Evolutionary conservation across 257 asterid genomes (phyloP).

Genomic region (Penstemon davidsonii): DNA sequence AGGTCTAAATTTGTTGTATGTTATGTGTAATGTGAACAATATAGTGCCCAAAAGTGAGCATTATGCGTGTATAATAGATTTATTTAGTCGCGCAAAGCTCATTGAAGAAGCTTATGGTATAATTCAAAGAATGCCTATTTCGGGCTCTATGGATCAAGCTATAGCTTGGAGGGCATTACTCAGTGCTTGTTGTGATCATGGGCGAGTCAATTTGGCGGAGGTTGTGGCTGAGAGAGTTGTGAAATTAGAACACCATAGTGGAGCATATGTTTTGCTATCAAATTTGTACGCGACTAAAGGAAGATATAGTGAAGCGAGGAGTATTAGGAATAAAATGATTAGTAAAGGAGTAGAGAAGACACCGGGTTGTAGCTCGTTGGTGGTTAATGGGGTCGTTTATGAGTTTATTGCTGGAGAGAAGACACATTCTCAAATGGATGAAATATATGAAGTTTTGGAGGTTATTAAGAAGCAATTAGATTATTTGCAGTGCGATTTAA

Average conservation of each 20-base stretch:
- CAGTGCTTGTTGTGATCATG: constrained; percentile 51
- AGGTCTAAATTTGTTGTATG: constrained; percentile 46
- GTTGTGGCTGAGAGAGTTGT: constrained; percentile 57
- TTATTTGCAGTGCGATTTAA: constrained; percentile 22
- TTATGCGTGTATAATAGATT: constrained; percentile 64
- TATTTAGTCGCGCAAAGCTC: constrained; percentile 53
- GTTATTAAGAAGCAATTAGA: constrained; percentile 37
- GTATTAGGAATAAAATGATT: constrained; percentile 56
- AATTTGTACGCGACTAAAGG: constrained; percentile 59
- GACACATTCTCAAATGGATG: constrained; percentile 37
- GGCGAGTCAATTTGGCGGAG: constrained; percentile 52
- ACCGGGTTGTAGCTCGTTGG: constrained; percentile 78
- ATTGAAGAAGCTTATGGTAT: constrained; percentile 54
- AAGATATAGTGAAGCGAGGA: constrained; percentile 44
- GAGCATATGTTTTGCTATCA: constrained; percentile 66
- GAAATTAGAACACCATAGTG: constrained; percentile 56
- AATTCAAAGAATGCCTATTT: constrained; percentile 43
- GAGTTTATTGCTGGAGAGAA: constrained; percentile 71
- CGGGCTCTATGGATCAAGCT: neutral
- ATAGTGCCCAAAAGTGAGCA: constrained; percentile 68
- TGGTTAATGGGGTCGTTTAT: constrained; percentile 56
- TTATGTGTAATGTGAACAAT: constrained; percentile 49
- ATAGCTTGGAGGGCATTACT: constrained; percentile 66
- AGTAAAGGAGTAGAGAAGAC: constrained; percentile 56
- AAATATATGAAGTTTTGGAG: constrained; percentile 37